phyloP scores from a whole-genome alignment of 2,329 filamentous ascomycete species.

The Fusarium pseudocircinatum region DNA sequence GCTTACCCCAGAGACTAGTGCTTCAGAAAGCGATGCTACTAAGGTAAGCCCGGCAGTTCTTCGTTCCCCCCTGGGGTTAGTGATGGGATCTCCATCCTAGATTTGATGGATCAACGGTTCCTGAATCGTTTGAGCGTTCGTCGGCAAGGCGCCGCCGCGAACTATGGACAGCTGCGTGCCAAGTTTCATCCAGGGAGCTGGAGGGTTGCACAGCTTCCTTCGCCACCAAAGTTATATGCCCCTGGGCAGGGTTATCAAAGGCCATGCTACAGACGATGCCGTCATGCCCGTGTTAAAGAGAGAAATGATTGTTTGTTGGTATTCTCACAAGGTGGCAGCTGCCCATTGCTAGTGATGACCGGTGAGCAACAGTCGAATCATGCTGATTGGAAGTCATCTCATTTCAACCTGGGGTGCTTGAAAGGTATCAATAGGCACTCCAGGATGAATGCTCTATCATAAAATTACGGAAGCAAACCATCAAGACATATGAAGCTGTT shows the following conservation, averaged over 20 bases:
- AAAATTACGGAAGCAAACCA: background rate
- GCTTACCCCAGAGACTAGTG: background rate
- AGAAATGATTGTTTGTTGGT: background rate
- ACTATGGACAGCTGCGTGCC: slow-evolving; percentile 30
- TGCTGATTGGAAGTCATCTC: background rate
- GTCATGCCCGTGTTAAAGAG: background rate
- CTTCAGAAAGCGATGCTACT: background rate
- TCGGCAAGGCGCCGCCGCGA: slow-evolving; percentile 31
- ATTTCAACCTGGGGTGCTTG: background rate
- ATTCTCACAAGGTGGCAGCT: background rate
- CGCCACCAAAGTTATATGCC: slow-evolving; percentile 9
- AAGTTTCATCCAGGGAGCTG: slow-evolving; percentile 32
- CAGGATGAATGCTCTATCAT: background rate
- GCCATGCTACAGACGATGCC: background rate
- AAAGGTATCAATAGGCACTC: no score
- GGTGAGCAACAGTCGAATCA: background rate
- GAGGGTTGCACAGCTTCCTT: slow-evolving; percentile 27
- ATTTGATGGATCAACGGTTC: background rate
- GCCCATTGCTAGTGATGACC: background rate
- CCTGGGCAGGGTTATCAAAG: background rate
- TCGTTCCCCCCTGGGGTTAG: background rate
- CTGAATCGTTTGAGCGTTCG: background rate
- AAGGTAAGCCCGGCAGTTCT: background rate
- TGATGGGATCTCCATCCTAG: background rate
- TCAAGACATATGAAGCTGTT: background rate